Base-by-base conservation (phyloP, 2,329 filamentous ascomycete genomes). In the Aspergillus hiratsukae region DNA sequence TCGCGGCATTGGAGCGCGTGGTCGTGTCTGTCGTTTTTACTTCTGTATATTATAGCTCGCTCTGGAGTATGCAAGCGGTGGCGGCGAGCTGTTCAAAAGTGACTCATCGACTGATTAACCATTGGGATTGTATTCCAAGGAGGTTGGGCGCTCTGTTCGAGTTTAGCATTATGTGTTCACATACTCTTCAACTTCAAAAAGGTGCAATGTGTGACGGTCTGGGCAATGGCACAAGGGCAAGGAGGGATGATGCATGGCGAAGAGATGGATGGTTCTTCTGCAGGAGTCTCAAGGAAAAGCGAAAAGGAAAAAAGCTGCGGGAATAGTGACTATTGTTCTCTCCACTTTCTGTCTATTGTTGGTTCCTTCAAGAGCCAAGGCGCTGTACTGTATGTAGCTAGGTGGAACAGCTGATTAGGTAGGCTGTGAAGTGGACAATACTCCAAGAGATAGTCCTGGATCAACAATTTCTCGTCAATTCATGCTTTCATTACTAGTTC, bases 321-420 rank as follows among this genome's bases (percentile, higher is more conserved):
- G 61, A 60, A 60, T 56, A 48, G 55, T 48, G 55, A 56, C 52
- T 52, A 48, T 53, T 51, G 54, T 58, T 59, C 40, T 54, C 57
- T 56, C 41, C 53, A 51, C 49, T 27, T 52, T 58, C 56, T 51
- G 58, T 61, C 52, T 49, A 48, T 60, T 51, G 49, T 56, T 51
- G 43, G 43, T 49, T 54, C 50, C 54, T 54, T 51, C 46, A 35
- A 29, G 49, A 56, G 53, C 55, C 49, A 48, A 54, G 52, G 58
- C 59, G 61, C 52, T 69, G 64, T 65, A 69, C 59, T 65, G 58
- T 69, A 69, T 60, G 60, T 67, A 65, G 52, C 60, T 62, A 58
- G 58, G 56, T 54, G 51, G 56, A n/a, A 58, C 50, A 61, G 62
- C 49, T 61, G 59, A 54, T 56, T 57, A 60, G 59, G 53, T 57